phyloP scores from a whole-genome alignment of 2,329 filamentous ascomycete species.

The Botrytis tulipae region DNA sequence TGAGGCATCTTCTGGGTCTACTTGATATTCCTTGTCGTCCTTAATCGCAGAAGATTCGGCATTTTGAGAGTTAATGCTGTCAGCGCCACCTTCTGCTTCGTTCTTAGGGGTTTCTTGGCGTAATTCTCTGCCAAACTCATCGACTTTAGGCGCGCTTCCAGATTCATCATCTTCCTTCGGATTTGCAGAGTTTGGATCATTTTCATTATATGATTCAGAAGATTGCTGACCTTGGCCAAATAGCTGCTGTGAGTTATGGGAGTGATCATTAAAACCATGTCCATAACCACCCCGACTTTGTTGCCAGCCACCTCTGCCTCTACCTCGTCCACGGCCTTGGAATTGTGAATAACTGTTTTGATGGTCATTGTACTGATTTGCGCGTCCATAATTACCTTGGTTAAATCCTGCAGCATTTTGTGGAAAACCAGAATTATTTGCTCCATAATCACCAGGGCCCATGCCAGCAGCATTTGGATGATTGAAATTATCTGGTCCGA shows the following conservation, averaged over 20 bases:
- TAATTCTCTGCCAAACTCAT: constrained; percentile 41
- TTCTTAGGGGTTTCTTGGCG: constrained; percentile 31
- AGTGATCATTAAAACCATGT: constrained; percentile 35
- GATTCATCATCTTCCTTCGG: constrained; percentile 34
- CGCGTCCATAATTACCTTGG: constrained; percentile 80
- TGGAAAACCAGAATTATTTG: constrained; percentile 70
- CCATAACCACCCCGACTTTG: constrained; percentile 35
- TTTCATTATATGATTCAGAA: constrained; percentile 36
- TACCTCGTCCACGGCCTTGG: constrained; percentile 41
- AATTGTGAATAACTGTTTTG: constrained; percentile 59
- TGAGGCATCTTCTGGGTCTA: constrained; percentile 23
- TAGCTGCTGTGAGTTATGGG: constrained; percentile 36
- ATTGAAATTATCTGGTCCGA: constrained; percentile 85
- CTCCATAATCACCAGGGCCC: constrained; percentile 76
- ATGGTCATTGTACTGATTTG: constrained; percentile 72
- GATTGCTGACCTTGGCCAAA: constrained; percentile 31
- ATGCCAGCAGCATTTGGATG: constrained; percentile 77
- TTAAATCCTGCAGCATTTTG: constrained; percentile 65
- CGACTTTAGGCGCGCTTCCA: constrained; percentile 33
- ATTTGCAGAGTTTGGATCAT: constrained; percentile 34
- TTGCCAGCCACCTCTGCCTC: constrained; percentile 38
- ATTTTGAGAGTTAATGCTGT: constrained; percentile 14
- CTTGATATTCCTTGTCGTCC: constrained; percentile 23
- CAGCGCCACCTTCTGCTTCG: constrained; percentile 11
- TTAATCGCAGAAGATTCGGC: constrained; percentile 17